Base-by-base conservation (phyloP, 768 basidiomycete species). In the Pulveroboletus sp. region DNA sequence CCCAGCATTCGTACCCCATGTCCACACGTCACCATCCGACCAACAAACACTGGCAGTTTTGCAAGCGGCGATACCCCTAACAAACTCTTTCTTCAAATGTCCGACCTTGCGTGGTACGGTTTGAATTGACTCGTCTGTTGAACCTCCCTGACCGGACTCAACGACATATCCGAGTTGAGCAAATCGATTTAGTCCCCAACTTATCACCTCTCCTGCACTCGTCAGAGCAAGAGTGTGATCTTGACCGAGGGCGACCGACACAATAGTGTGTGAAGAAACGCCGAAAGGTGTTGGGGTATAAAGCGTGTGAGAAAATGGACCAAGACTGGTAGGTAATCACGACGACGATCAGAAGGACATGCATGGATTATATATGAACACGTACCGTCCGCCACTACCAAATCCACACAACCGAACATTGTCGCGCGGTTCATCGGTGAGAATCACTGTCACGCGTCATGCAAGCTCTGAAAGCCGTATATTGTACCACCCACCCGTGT, bases 201-300 rank as follows among this genome's bases (percentile, higher is more conserved):
- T 92, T 35, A 85, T 79, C 4, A 97, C 81, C 60, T 93, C 90
- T 5, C 95, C 93, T 0, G 76, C 64, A 24, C 73, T 79, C 0
- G 93, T 94, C 27, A 98, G 71, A 1, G 82, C 88, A 27, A 98
- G 79, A 0, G 94, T 94, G 63, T 98, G 96, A 60, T 99, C 96
- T 65, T 95, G 95, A 10, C 91, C 94, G 7, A 93, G 74, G 0
- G 93, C 91, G 24, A 97, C 78, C 13, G 81, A 72, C 6, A 75
- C 69, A 28, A 93, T 77, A 0, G 72, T 71, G 35, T 82, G 73
- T 1, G 78, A 69, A 39, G 86, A 73, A 28, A 81, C 78, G 1
- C 77, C 62, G 14, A 89, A 66, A 1, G 84, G 80, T 37, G 77
- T 77, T 28, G 93, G 76, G 11, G 75, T 73, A 54, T 86, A 86